Base-by-base conservation (phyloP, 2,329 filamentous ascomycete genomes). In the Albifimbria verrucaria region DNA sequence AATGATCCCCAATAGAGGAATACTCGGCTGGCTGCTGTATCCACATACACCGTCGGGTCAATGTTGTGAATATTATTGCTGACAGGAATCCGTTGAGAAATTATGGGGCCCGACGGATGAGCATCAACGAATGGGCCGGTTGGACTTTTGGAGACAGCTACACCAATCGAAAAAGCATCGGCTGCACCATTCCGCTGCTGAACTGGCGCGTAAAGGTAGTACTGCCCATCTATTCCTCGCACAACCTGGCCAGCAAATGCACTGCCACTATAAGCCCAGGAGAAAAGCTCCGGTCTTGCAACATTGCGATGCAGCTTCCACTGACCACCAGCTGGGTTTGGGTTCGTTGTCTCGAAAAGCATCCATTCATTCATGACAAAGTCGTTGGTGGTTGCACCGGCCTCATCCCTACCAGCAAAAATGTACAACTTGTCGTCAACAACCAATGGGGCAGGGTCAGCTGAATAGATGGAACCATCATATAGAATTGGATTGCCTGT, bases 1-100 rank as follows among this genome's bases (percentile, higher is more conserved):
- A 73, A 73, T 1, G 70, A 72, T 0, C 71, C 72, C 59, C 67
- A 72, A 57, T 73, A 74, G 17, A 73, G 54, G 43, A 66, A 74
- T 6, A 67, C 69, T 3, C 62, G 62, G 1, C 62, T 67, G 39
- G 72, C 62, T 39, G 32, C 32, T 3, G 67, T 64, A 24, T 73
- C 71, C 0, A 73, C 65, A 1, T 73, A 56, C 0, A 73, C 67
- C 0, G 70, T 71, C 2, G 70, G 69, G 28, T 74, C 71, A 28
- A 73, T 74, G 50, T 73, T 74, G 26, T 74, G 68, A 24, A 74
- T 71, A 41, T 59, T 54, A 26, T 72, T 72, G 9, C 59, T 52
- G 15, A 63, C 52, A 1, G 68, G 69, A 1, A 69, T 57, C 2
- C 55, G 62, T 54, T 72, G 65, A 2, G 69, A 71, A 52, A 72